These are phyloP conservation scores for Kingdonia uniflora DNA, from an alignment of 164 flowering plant species.

Conservation along the genomic window DNA sequence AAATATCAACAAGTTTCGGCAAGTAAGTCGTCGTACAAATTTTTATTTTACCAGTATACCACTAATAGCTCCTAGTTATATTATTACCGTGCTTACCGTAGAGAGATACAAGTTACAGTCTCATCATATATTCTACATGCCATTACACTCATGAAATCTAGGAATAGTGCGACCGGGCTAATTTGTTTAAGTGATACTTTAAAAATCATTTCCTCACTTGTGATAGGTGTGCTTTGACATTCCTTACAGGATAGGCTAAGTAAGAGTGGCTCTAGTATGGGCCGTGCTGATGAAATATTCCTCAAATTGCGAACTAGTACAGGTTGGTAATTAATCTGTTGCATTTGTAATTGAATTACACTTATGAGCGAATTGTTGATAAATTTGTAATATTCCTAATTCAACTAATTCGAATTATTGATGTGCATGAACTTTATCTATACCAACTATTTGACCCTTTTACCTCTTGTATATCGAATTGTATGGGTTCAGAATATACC, in stretches of 20 bases:
- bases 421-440: too few relatives aligned
- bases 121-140: not conserved
- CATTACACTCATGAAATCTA: not conserved
- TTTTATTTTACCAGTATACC: too few relatives aligned
- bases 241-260: constrained; percentile 92
- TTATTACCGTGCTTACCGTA: not conserved
- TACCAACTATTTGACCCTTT: too few relatives aligned
- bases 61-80: too few relatives aligned
- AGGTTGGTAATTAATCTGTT: constrained; percentile 34
- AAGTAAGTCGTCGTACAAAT: constrained; percentile 42
- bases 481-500: too few relatives aligned
- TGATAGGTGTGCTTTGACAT: constrained; percentile 85
- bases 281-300: constrained; percentile 73
- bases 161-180: not conserved
- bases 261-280: constrained; percentile 59
- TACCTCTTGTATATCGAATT: too few relatives aligned
- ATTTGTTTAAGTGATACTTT: not conserved
- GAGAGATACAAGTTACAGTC: not conserved
- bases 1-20: constrained; percentile 94
- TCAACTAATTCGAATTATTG: too few relatives aligned
- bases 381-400: too few relatives aligned
- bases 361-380: too few relatives aligned
- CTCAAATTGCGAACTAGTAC: constrained; percentile 90
- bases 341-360: not conserved
- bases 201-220: constrained; percentile 2